phyloP scores from a whole-genome alignment of 148 eudicot species.

The Cornus controversa region DNA sequence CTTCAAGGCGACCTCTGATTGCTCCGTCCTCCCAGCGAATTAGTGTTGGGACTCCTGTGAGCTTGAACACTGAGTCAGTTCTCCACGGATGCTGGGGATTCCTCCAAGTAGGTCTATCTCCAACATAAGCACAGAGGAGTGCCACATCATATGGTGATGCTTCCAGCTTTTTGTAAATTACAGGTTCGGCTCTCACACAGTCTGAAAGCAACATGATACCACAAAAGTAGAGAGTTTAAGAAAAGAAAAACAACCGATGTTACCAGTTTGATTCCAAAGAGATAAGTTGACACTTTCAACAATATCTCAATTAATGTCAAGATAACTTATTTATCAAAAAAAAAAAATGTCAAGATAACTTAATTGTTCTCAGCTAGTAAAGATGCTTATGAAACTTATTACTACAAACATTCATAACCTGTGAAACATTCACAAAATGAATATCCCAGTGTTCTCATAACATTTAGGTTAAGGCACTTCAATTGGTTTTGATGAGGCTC shows the following conservation, averaged over 20 bases:
- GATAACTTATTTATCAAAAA: no score
- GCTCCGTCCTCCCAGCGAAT: conserved; percentile 69
- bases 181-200: conserved; percentile 97
- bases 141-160: conserved; percentile 49
- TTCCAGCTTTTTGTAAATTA: conserved; percentile 75
- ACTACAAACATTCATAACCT: no score
- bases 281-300: no score
- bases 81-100: conserved; percentile 78
- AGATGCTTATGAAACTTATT: no score
- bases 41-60: conserved; percentile 83
- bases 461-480: no score
- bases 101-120: conserved; percentile 94
- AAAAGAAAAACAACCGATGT: neutral
- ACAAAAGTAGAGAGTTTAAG: neutral
- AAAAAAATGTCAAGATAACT: no score
- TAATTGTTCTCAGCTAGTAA: no score
- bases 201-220: conserved; percentile 37
- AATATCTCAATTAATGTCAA: no score
- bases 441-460: no score
- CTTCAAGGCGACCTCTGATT: conserved; percentile 74
- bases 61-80: conserved; percentile 61
- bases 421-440: no score
- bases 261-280: neutral
- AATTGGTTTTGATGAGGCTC: no score
- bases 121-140: conserved; percentile 78